A percentile compares a stretch with the other conserved stretches of the same genome.
Conservation (phyloP, 1,284 basidiomycete species). For the Rhodofomes roseus region DNA sequence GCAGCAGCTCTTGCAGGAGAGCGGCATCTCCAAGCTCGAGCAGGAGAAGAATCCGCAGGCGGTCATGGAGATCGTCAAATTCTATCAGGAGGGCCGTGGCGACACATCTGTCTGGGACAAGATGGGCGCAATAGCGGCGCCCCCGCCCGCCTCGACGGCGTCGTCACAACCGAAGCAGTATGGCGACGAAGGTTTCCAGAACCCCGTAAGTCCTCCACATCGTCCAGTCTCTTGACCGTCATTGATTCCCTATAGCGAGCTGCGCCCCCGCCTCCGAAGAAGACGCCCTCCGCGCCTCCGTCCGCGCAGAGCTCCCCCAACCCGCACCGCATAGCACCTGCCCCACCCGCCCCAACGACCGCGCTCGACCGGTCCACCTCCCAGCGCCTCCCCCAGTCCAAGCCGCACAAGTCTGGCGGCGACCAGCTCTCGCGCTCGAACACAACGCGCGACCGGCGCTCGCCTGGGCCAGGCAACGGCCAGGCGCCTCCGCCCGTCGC, state of each 20-base stretch:
- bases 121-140: slow-evolving; percentile 53
- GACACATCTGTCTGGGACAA: slow-evolving; percentile 72
- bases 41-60: slow-evolving; percentile 99
- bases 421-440: slow-evolving; percentile 61
- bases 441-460: slow-evolving; percentile 55
- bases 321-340: slow-evolving; percentile 64
- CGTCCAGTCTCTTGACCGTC: not conserved
- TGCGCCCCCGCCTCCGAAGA: slow-evolving; percentile 55
- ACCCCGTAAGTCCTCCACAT: slow-evolving; percentile 40
- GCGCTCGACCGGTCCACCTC: slow-evolving; percentile 75
- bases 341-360: slow-evolving; percentile 56
- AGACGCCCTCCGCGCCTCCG: slow-evolving; percentile 34
- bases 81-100: slow-evolving; percentile 86
- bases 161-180: slow-evolving; percentile 18
- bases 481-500: slow-evolving; percentile 14
- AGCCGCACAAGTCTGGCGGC: slow-evolving; percentile 43
- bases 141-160: slow-evolving; percentile 16
- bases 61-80: slow-evolving; percentile 98
- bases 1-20: slow-evolving; percentile 97
- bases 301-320: slow-evolving; percentile 37
- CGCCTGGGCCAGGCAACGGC: slow-evolving; percentile 21
- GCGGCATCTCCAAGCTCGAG: slow-evolving; percentile 90
- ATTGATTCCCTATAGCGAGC: slow-evolving; percentile 34
- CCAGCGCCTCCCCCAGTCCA: slow-evolving; percentile 55
- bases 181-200: slow-evolving; percentile 45